These are phyloP conservation scores for Fistulinella prunicolor DNA, from an alignment of 768 basidiomycete genomes.

Conservation along the genomic window DNA sequence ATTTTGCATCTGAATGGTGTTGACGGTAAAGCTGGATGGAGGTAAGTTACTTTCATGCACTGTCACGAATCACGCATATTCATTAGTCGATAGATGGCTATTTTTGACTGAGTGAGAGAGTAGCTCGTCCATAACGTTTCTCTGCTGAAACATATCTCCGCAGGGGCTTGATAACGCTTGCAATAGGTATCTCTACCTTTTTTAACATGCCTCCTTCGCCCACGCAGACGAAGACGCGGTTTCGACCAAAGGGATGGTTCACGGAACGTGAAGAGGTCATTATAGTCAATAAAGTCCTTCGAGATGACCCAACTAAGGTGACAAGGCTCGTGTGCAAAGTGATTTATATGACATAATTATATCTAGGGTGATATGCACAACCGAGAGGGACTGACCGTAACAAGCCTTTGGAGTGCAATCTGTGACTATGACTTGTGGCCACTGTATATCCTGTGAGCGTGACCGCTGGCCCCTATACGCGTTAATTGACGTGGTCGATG, in stretches of 20 bases:
- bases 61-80: no score
- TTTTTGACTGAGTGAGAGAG: no score
- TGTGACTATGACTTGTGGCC: constrained; percentile 69
- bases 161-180: constrained; percentile 40
- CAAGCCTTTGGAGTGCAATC: constrained; percentile 50
- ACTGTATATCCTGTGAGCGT: constrained; percentile 43
- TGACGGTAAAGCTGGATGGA: no score
- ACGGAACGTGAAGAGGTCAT: constrained; percentile 60
- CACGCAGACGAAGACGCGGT: constrained; percentile 56
- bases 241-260: constrained; percentile 62
- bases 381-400: constrained; percentile 52
- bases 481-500: neutral
- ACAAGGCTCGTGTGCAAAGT: no score
- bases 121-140: no score
- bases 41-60: no score
- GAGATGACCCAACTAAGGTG: constrained; percentile 71
- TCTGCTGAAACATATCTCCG: no score
- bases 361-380: constrained; percentile 58
- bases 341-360: neutral
- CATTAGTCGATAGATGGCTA: no score
- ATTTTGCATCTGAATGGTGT: no score
- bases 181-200: constrained; percentile 53
- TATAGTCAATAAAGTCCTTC: constrained; percentile 55
- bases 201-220: constrained; percentile 61
- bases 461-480: neutral